These are phyloP conservation scores for Halenospora varia DNA, from an alignment of 495 filamentous ascomycete genomes.

Conservation along the genomic window DNA sequence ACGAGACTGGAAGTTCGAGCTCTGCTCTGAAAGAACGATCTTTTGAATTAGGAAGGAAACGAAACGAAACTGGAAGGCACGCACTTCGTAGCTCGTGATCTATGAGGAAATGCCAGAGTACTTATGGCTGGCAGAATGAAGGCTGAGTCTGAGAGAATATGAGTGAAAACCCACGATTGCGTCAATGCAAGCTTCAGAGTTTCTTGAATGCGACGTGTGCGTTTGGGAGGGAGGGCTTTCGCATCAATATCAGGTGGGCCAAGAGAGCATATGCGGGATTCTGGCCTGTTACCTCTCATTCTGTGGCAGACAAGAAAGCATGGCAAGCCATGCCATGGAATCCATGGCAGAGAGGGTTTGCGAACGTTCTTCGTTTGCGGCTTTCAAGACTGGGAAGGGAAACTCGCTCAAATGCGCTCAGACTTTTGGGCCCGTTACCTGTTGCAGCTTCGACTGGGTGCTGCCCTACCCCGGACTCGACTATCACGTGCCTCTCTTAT, in stretches of 20 bases:
- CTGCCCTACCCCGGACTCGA: neutral
- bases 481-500: neutral
- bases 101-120: neutral
- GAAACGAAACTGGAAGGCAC: neutral
- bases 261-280: neutral
- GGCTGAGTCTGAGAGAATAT: conserved; percentile 1
- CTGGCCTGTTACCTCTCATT: neutral
- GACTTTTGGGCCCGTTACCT: neutral
- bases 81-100: neutral
- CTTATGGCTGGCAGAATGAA: neutral
- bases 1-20: neutral
- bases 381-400: too few species aligned
- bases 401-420: neutral
- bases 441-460: neutral
- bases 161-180: neutral
- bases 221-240: neutral
- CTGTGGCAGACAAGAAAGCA: neutral
- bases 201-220: neutral
- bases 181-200: neutral
- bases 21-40: neutral
- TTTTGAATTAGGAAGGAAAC: neutral
- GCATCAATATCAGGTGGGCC: neutral
- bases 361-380: neutral
- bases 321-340: neutral
- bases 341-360: too few species aligned